Base-by-base conservation (phyloP, 306 rosid genomes). In the Quercus agrifolia region DNA sequence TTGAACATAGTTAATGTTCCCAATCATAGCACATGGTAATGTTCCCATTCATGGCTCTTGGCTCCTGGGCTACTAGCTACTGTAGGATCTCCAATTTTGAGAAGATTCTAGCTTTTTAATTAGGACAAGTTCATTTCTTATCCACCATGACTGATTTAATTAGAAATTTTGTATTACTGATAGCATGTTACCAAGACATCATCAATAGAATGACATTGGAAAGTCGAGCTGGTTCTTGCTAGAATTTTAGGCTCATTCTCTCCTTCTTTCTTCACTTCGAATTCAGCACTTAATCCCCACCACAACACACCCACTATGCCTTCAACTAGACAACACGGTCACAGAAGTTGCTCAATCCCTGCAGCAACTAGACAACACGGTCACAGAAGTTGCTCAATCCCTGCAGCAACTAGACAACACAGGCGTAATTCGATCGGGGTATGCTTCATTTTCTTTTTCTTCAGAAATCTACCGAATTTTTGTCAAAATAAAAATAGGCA, bases 391-490 rank as follows among this genome's bases (percentile, higher is more conserved):
- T 69, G 27, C 83, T 74, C 87, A 15, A 82, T 21, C 30, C 18
- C 79, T 58, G 59, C 83, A 38, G 68, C 76, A 57, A 82, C 67
- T 78, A 52, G 41, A 77, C 87, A 31, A 14, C 18, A 54, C 31
- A 70, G 75, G 71, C 85, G 73, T 20, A 76, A 41, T 76, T 92
- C 85, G 64, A 89, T 88, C 79, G 73, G 82, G 93, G 98, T 81
- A 87, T 64, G 79, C 76, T 83, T 54, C 49, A 8, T 44, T 74
- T 33, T 20, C 15, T 79, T 70, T 38, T 38, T 38, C 44, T 38
- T 38, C 10, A 38, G 44, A 38, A 38, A 38, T 6, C 10, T 38
- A 38, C 10, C 7, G 10, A 38, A 38, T 38, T 38, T 38, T 38
- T 38, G 2, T 38, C 44, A 38, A 38, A 38, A 38, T 38, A 6